Base-by-base conservation (phyloP, 148 eudicot genomes). In the Chenopodium album region DNA sequence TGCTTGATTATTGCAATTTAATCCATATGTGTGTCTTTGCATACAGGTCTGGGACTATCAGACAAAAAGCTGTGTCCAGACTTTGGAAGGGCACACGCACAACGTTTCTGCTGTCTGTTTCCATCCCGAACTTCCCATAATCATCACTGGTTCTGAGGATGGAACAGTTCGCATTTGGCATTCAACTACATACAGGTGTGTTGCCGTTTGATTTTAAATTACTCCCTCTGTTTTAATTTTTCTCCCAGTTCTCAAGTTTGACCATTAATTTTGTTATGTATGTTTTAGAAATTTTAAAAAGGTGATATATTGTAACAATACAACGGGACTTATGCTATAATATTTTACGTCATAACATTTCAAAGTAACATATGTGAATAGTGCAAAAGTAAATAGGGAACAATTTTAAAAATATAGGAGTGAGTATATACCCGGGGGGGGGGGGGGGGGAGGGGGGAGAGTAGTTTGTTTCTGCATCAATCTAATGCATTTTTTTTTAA, bases 11-110 rank as follows among this genome's bases (percentile, higher is more conserved):
- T 9, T 63, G 26, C 73, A 31, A 47, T 60, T 65, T 70, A 48
- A 76, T 44, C 34, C 44, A 34, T 56, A 37, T 62, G 52, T 26
- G 34, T 81, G 14, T 78, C 50, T 75, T 80, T 77, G 48, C 76
- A 88, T 71, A 83, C 86, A 94, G 97, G 94, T 94, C 23, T 94
- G 98, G 98, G 98, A 94, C 77, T 94, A 91, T 87, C 94, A 94
- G 88, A 91, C 95, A 76, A 91, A 91, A 81, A 90, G 91, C 85
- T 93, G 98, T 85, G 97, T 94, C 79, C 97, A 93, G 89, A 94
- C 93, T 29, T 80, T 94, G 82, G 97, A 94, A 87, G 98, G 98
- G 63, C 98, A 94, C 78, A 91, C 94, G 34, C 93, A 94, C 87
- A 92, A 94, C 82, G 94, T 94, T 47, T 91, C 98, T 48, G 94